phyloP scores from a whole-genome alignment of 768 basidiomycete species.

The Galerina marginata region DNA sequence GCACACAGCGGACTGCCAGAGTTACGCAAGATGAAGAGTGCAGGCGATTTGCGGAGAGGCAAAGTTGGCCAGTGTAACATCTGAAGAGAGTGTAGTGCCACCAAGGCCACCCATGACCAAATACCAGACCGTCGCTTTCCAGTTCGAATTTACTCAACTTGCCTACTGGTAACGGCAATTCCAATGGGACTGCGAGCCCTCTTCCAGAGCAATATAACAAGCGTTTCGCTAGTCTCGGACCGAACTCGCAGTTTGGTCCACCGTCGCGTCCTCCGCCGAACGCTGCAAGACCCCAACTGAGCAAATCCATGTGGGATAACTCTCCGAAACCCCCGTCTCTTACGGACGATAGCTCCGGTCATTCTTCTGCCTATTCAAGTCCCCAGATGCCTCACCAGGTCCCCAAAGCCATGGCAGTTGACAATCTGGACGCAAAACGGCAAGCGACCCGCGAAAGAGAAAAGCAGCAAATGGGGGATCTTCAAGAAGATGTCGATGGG shows the following conservation, averaged over 20 bases:
- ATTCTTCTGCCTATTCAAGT: conserved; percentile 23
- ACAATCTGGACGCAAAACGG: conserved; percentile 5
- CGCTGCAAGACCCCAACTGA: conserved; percentile 44
- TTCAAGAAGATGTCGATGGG: conserved; percentile 99
- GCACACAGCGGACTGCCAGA: conserved; percentile 52
- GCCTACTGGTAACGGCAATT: conserved; percentile 21
- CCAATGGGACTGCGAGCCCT: conserved; percentile 15
- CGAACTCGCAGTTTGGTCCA: conserved; percentile 45
- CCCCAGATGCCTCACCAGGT: no score
- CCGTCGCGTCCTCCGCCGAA: conserved; percentile 44
- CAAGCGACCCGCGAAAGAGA: conserved; percentile 48
- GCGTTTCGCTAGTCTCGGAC: conserved; percentile 74
- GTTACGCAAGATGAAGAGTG: conserved; percentile 85
- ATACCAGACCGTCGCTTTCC: conserved; percentile 66
- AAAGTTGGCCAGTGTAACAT: conserved; percentile 34
- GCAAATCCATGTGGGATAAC: conserved; percentile 59
- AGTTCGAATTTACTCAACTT: conserved; percentile 67
- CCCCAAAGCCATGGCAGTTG: conserved; percentile 1
- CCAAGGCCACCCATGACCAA: conserved; percentile 47
- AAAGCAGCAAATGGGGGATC: conserved; percentile 89
- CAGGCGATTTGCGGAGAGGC: conserved; percentile 74
- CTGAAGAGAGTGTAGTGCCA: conserved; percentile 32
- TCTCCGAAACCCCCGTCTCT: conserved; percentile 33
- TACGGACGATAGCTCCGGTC: conserved; percentile 13
- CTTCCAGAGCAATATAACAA: conserved; percentile 48